Percentiles rank a stretch among this genome's conserved stretches.
Conservation (phyloP, 257 asterid species). For the Galeopsis tetrahit region DNA sequence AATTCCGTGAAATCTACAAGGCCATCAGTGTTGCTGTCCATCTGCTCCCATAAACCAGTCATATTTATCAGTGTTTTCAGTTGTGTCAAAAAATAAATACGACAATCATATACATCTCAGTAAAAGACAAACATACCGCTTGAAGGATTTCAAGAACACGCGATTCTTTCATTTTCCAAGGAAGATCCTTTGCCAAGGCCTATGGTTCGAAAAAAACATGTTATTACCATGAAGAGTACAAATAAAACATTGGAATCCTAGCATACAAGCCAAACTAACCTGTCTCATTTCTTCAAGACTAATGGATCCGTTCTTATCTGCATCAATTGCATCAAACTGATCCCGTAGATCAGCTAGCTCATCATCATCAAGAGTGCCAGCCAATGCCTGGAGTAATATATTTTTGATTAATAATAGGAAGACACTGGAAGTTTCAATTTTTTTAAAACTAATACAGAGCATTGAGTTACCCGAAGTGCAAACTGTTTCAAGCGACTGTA, state of each 20-base stretch:
- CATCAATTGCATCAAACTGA: constrained; percentile 96
- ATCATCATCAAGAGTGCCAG: constrained; percentile 88
- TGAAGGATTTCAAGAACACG: constrained; percentile 95
- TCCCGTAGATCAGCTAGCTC: constrained; percentile 89
- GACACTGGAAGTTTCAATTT: constrained; percentile 20
- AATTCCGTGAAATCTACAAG: constrained; percentile 95
- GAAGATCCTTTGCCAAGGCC: constrained; percentile 98
- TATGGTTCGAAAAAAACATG: constrained; percentile 30
- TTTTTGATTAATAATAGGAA: neutral
- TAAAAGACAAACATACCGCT: constrained; percentile 64
- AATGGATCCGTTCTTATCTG: constrained; percentile 90
- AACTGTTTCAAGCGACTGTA: constrained; percentile 93
- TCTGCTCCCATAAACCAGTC: constrained; percentile 54
- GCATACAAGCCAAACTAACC: constrained; percentile 46
- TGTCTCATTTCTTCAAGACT: constrained; percentile 99
- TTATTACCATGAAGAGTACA: neutral
- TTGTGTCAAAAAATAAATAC: neutral
- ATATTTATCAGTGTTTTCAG: constrained; percentile 20
- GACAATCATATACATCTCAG: neutral
- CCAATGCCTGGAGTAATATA: constrained; percentile 73
- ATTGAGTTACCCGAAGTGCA: constrained; percentile 82
- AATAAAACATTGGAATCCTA: neutral
- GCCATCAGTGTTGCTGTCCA: constrained; percentile 94
- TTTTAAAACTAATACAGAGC: neutral
- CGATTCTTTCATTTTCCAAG: constrained; percentile 96